Evolutionary conservation across 495 filamentous ascomycete species (phyloP).

Genomic region (Penicillium ucsense): DNA sequence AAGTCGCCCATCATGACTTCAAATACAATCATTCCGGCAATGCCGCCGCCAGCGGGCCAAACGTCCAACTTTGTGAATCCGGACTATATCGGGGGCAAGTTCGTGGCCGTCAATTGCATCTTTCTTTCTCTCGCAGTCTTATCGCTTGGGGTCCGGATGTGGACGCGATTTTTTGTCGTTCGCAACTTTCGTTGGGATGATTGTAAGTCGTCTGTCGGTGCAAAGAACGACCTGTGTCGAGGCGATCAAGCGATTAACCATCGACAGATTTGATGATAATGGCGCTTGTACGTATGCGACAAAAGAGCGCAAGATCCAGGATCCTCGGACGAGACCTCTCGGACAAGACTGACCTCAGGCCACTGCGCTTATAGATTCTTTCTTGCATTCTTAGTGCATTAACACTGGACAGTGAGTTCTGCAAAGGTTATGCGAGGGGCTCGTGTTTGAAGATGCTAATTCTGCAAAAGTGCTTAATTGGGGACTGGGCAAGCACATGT

Average conservation of each 20-base stretch:
- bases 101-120: conserved; percentile 18
- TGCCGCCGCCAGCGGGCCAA: conserved; percentile 23
- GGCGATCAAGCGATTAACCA: not conserved
- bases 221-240: not conserved
- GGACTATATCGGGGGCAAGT: conserved; percentile 8
- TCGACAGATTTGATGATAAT: conserved; percentile 19
- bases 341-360: not conserved
- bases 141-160: conserved; percentile 23
- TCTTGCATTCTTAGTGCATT: conserved; percentile 21
- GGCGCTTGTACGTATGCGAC: conserved; percentile 16
- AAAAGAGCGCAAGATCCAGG: too few species aligned
- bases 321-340: too few species aligned
- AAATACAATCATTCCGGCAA: conserved; percentile 16
- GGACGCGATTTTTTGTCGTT: conserved; percentile 26
- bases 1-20: conserved; percentile 11
- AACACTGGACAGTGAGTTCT: conserved; percentile 17
- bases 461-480: conserved; percentile 14
- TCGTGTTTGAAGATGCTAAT: not conserved
- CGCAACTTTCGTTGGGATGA: conserved; percentile 31
- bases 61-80: conserved; percentile 28
- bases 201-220: conserved; percentile 15
- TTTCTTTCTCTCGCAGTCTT: conserved; percentile 22
- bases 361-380: conserved; percentile 3
- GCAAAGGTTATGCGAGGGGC: not conserved
- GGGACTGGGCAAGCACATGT: conserved; percentile 25